Evolutionary conservation across 805 yeast species (phyloP).

Genomic region (Ogataea methylovora): DNA sequence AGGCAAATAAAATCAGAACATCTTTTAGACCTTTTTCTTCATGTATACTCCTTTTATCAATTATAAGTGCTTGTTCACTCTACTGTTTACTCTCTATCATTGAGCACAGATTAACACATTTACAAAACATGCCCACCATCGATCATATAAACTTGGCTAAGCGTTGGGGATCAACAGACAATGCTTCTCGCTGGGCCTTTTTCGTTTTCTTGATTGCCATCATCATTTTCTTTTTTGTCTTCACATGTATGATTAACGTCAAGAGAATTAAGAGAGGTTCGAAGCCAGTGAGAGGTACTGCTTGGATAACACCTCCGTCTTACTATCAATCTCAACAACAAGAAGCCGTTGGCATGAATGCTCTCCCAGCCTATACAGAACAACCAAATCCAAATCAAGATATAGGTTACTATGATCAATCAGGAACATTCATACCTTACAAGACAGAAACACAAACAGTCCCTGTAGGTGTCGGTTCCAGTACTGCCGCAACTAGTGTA

Average conservation of each 20-base stretch:
- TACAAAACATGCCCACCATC: not conserved
- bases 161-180: not conserved
- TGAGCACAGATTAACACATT: too few relatives aligned
- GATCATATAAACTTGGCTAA: not conserved
- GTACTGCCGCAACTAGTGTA: too few relatives aligned
- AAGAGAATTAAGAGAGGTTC: constrained; percentile 44
- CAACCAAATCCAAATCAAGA: constrained; percentile 59
- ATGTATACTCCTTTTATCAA: too few relatives aligned
- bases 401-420: constrained; percentile 66
- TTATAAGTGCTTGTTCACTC: too few relatives aligned
- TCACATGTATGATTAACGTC: constrained; percentile 48
- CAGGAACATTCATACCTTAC: constrained; percentile 41
- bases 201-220: constrained; percentile 53
- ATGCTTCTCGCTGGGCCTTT: constrained; percentile 29
- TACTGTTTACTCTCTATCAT: too few relatives aligned
- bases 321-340: constrained; percentile 63
- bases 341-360: constrained; percentile 19
- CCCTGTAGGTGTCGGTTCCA: not conserved
- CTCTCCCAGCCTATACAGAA: constrained; percentile 65
- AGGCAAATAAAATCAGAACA: too few relatives aligned
- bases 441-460: constrained; percentile 22
- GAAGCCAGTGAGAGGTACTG: constrained; percentile 65
- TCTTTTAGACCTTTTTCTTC: too few relatives aligned
- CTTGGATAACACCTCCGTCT: constrained; percentile 84
- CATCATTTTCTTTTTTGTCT: constrained; percentile 36